Evolutionary conservation across 78 protist genomes (phyloP).

Genomic region (Corallochytrium limacisporum): DNA sequence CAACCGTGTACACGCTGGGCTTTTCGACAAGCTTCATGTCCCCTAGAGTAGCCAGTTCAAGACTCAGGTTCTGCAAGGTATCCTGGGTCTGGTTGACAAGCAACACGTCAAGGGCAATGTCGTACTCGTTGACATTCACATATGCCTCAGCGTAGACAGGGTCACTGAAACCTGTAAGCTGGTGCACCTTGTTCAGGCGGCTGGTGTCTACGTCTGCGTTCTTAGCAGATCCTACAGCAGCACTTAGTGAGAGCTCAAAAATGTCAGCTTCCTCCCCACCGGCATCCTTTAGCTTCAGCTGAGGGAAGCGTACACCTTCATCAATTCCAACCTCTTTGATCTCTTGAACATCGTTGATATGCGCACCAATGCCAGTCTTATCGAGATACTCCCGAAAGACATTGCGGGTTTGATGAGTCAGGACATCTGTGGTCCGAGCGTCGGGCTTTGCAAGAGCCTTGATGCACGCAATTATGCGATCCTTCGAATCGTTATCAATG

Average conservation of each 20-base stretch:
- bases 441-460: slow-evolving; percentile 19
- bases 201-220: neutral
- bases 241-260: no score
- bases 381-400: no score
- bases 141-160: slow-evolving; percentile 91
- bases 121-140: slow-evolving; percentile 87
- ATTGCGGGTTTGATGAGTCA: no score
- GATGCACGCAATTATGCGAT: slow-evolving; percentile 49
- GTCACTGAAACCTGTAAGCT: slow-evolving; percentile 79
- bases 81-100: slow-evolving; percentile 70
- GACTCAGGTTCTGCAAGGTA: slow-evolving; percentile 73
- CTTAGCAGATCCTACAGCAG: slow-evolving; percentile 13
- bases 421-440: neutral
- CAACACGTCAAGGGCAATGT: slow-evolving; percentile 71
- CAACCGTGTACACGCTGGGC: slow-evolving; percentile 63
- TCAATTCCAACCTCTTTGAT: no score
- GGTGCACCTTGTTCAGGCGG: slow-evolving; percentile 51
- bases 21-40: slow-evolving; percentile 84
- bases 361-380: no score
- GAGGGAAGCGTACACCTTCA: no score
- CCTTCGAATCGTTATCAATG: slow-evolving; percentile 56
- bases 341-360: no score
- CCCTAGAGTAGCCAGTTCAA: slow-evolving; percentile 86
- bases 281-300: slow-evolving; percentile 9
- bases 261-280: slow-evolving; percentile 44